Base-by-base conservation (phyloP, 164 flowering plant genomes). In the Vitis riparia region DNA sequence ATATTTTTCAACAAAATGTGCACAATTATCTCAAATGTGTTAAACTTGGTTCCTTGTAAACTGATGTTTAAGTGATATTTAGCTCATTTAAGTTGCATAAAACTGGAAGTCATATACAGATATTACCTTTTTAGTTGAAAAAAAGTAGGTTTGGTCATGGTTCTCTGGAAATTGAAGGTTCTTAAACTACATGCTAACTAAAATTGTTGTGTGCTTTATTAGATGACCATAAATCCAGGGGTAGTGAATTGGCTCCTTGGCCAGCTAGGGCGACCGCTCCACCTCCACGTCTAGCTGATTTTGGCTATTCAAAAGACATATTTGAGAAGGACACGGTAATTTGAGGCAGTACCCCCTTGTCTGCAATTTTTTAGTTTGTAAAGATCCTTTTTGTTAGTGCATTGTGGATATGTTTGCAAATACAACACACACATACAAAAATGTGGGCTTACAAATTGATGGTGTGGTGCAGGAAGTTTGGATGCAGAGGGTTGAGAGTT, bases 171-270 rank as follows among this genome's bases (percentile, higher is more conserved):
- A 37, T 6, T 37, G 44, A 6, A 37, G 44, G 44, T 6, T 37
- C 44, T 37, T 37, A 53, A 53, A 53, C 15, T 53, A 30, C 16
- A 27, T 32, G 14, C 64, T 69, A 19, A 61, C 59, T 6, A 27
- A 17, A 3, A 56, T 48, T 71, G 57, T 44, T 55, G 19, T 71
- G 71, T 29, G 32, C 63, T 59, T 62, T 30, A 37, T 70, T 74
- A 83, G 86, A 78, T 69, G 80, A 62, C 62, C 84, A 83, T 1
- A 77, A 77, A 68, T 74, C 58, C 8, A 68, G 65, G 65, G 86
- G 86, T 11, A 83, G 86, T 77, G 86, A 79, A 59, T 75, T 83
- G 75, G 84, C 82, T 57, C 82, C 84, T 17, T 83, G 86, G 86
- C 86, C 86, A 9, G 74, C 82, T 47, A 64, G 86, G 51, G 56